A percentile compares a stretch with the other conserved stretches of the same genome.
Conservation (phyloP, 2,329 filamentous ascomycete genomes). For the Microcyclospora tardicrescens region DNA sequence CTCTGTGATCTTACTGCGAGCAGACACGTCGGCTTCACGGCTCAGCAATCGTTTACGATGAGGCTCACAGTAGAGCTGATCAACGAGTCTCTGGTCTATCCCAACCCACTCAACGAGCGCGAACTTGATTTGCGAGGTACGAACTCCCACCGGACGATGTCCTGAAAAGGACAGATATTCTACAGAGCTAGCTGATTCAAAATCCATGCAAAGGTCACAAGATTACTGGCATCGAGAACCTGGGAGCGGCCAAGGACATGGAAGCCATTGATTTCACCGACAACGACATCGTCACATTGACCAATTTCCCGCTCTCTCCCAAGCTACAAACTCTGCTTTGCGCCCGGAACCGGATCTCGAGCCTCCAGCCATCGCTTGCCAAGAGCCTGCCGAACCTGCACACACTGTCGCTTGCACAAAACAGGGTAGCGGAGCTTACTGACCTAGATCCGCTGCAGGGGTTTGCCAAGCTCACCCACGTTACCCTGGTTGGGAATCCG, state of each 20-base stretch:
- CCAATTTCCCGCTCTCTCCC: conserved; percentile 85
- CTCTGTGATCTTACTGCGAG: neutral
- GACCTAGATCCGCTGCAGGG: conserved; percentile 70
- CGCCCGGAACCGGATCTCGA: conserved; percentile 74
- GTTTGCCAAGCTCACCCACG: conserved; percentile 60
- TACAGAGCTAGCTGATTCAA: conserved; percentile 41
- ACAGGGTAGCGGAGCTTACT: conserved; percentile 69
- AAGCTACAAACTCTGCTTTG: conserved; percentile 78
- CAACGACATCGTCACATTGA: conserved; percentile 82
- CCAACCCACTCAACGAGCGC: conserved; percentile 96
- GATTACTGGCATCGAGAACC: conserved; percentile 93
- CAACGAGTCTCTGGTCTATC: conserved; percentile 86
- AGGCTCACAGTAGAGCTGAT: conserved; percentile 93
- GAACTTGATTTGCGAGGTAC: conserved; percentile 99
- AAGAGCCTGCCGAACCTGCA: conserved; percentile 68
- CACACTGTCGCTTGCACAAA: conserved; percentile 71
- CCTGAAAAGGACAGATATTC: conserved; percentile 95
- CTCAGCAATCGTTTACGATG: conserved; percentile 43
- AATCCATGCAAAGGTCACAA: conserved; percentile 64
- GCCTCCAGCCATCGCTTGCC: conserved; percentile 63
- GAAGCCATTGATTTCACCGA: conserved; percentile 97
- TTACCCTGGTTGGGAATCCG: conserved; percentile 76
- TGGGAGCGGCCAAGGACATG: conserved; percentile 92
- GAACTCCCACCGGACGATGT: conserved; percentile 31
- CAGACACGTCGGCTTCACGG: neutral